Evolutionary conservation across 495 filamentous ascomycete species (phyloP).

Genomic region (Aspergillus baeticus): DNA sequence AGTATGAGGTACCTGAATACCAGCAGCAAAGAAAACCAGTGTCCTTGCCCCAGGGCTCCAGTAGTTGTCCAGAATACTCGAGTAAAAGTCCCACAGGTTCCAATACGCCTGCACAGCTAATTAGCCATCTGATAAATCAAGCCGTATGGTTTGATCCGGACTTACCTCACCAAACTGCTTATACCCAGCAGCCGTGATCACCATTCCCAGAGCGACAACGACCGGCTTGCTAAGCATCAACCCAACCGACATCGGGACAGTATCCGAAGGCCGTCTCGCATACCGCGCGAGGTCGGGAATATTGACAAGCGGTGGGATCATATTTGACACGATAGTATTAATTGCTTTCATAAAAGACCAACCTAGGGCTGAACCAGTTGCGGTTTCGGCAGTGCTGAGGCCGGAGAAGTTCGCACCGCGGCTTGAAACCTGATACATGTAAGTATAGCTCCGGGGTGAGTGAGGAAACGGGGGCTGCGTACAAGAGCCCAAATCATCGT

Average conservation of each 20-base stretch:
- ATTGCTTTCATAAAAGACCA: constrained; percentile 5
- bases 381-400: neutral
- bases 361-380: neutral
- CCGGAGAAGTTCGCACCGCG: constrained; percentile 1
- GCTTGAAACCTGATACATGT: neutral
- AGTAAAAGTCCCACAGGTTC: constrained; percentile 7
- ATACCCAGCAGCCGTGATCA: constrained; percentile 1
- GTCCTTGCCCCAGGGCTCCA: neutral
- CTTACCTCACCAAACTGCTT: constrained; percentile 6
- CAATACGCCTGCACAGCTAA: neutral
- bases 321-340: constrained; percentile 4
- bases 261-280: neutral
- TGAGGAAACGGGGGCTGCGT: neutral
- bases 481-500: constrained; percentile 8
- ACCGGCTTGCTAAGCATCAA: constrained; percentile 3
- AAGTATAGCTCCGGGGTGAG: neutral
- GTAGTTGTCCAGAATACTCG: constrained; percentile 3
- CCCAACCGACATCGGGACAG: neutral
- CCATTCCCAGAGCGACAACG: neutral
- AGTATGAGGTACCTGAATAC: constrained; percentile 2
- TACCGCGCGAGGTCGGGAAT: constrained; percentile 1
- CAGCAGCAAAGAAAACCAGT: constrained; percentile 2
- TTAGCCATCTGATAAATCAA: too few relatives aligned
- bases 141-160: too few relatives aligned
- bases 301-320: constrained; percentile 5